Evolutionary conservation across 345 rosid genomes (phyloP), one percentile per base, ranked within the genome.

Genomic region (Cardamine chenopodiifolia): DNA sequence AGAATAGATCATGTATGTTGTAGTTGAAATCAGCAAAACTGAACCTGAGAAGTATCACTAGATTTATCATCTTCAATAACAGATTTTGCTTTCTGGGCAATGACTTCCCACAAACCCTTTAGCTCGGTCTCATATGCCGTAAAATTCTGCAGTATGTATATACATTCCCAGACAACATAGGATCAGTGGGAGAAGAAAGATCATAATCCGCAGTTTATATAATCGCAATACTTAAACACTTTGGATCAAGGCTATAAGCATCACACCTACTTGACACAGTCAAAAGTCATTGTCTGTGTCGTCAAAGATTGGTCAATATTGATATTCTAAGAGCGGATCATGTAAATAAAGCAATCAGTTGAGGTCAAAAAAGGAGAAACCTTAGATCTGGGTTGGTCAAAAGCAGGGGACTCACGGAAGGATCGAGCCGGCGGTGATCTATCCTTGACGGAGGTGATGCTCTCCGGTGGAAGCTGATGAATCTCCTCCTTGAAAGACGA

Each of bases 11-110:
- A 37, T 35, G 8, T 22, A 72, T 53, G 62, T 23, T 40, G 44
- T 23, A 47, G 31, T 32, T 17, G 73, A 67, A 31, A 45, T 5
- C 40, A 17, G 56, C 42, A 25, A 44, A 73, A 70, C 28, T 8
- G 76, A 86, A 94, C 89, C 84, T 71, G 67, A 70, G 66, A 86
- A 71, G 60, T n/a, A 59, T 84, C 90, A 20, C 71, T 83, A 54
- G 58, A 32, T 78, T 79, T 72, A 42, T 88, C 96, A 18, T 88
- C 96, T 35, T 88, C 93, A 4, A 90, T 73, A 68, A 86, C 86
- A 67, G 93, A 77, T 80, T 88, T 90, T 37, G 96, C 91, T 80
- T 88, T 90, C 68, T 85, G 89, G 60, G 93, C 89, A 74, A 90
- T 80, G 65, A 81, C 81, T 39, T 89, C 93, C 96, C 96, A 90